Evolutionary conservation across 441 rosid genomes (phyloP), one percentile per base, ranked within the genome.

Genomic region (Cnidoscolus chayamansa): DNA sequence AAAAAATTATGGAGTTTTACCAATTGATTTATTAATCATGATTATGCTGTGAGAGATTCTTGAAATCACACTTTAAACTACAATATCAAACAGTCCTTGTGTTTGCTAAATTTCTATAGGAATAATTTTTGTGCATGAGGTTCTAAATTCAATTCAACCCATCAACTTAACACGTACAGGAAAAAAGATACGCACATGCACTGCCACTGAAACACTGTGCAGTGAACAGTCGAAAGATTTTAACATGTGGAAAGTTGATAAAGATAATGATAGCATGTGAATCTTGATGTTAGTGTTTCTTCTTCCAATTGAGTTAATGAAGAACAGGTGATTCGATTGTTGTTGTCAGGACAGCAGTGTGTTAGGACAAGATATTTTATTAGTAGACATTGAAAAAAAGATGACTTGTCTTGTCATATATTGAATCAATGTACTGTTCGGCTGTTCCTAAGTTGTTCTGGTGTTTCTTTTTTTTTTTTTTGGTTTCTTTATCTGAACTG

Each of bases 351-450:
- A 74, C 79, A 74, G 70, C 69, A 30, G 13, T 57, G 7, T 76
- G 75, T 83, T 61, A 81, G 86, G 79, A 63, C 40, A 76, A 73
- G 79, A 72, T 73, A 70, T 79, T 51, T 76, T 61, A 49, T 54
- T 35, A 54, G 20, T 57, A 20, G 48, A 51, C 49, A 70, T 59
- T 71, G 63, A 25, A 50, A 30, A 67, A 81, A 86, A 84, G 89
- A 68, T 77, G 87, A 74, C 70, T 79, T 73, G 86, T 86, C 89
- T 84, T 81, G 79, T 86, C 89, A 82, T 11, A 63, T 65, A 63
- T 65, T 79, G 75, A 78, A 83, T 80, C 81, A 82, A 13, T 58
- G 16, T 76, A 83, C 25, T 25, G 25, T 25, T 25, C 25, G 25
- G 25, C 83, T 83, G 84, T 82, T 77, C 71, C 59, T 74, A 66